Evolutionary conservation across 257 asterid genomes (phyloP).

Genomic region (Paulownia fortunei): DNA sequence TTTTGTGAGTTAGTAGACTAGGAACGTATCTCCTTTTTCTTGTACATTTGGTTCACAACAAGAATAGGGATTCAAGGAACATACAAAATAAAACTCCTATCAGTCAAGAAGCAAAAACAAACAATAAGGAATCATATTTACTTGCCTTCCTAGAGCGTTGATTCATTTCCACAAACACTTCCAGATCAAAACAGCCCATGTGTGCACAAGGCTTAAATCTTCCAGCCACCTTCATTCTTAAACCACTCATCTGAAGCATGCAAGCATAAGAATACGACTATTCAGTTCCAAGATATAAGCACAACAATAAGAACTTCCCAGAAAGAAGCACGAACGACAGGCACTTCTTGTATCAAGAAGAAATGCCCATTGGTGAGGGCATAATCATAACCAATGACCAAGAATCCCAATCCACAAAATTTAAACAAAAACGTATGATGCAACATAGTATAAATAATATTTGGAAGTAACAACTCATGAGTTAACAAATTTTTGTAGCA

Average conservation of each 20-base stretch:
- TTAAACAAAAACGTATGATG: not conserved
- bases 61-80: not conserved
- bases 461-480: not conserved
- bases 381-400: not conserved
- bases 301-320: not conserved
- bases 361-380: not conserved
- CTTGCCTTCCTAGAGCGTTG: constrained; percentile 93
- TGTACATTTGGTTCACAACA: not conserved
- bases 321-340: constrained; percentile 15
- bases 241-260: constrained; percentile 84
- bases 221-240: constrained; percentile 95
- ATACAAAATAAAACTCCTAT: not conserved
- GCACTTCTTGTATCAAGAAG: not conserved
- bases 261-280: constrained; percentile 25
- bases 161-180: constrained; percentile 93
- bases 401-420: not conserved
- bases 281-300: constrained; percentile 10
- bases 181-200: constrained; percentile 98
- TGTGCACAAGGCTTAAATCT: constrained; percentile 90
- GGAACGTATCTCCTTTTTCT: not conserved
- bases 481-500: not conserved
- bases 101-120: not conserved
- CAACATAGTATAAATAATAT: not conserved
- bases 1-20: not conserved
- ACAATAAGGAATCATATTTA: not conserved